Base-by-base conservation (phyloP, 1,139 yeast species). In the Kodamaea sp. region DNA sequence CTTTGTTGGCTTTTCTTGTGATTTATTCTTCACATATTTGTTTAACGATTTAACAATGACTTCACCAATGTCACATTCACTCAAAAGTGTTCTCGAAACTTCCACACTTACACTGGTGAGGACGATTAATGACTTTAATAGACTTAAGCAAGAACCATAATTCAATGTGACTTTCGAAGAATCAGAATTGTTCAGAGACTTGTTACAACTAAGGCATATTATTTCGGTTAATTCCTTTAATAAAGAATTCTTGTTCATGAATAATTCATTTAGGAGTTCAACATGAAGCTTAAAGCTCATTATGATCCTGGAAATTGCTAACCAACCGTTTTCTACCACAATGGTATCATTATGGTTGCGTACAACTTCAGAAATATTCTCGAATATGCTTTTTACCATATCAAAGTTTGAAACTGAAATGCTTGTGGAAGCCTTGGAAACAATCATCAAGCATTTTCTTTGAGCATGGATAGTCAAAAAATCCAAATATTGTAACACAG, bases 401-500 rank as follows among this genome's bases (percentile, higher is more conserved):
- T 64, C 60, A 43, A 78, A 77, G 46, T 75, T 74, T 2, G 63
- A 53, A 7, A 53, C 41, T 2, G 73, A 65, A 1, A 84, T 65
- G 40, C 68, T 67, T 2, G 72, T 67, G 47, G 92, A 83, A 9
- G 94, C 75, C 54, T 86, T 85, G 3, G 96, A 84, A 4, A 88
- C 88, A 29, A 87, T 85, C 2, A 71, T 67, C 34, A 90, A 65
- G 25, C 95, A 88, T 48, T 88, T 85, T 41, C 95, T 69, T 59
- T 92, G 98, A 0, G 95, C 88, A 61, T 88, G 96, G 24, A 83
- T 74, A 1, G 96, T 86, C 57, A 92, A 83, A 54, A 92, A 92
- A 58, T 92, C 98, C 46, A 89, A 69, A 54, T 81, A 87, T 52
- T 78, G 79, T 33, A 92, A 60, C 47, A 88, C 82, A 0, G 88